Evolutionary conservation across 805 yeast species (phyloP).

Genomic region (Candida montana): DNA sequence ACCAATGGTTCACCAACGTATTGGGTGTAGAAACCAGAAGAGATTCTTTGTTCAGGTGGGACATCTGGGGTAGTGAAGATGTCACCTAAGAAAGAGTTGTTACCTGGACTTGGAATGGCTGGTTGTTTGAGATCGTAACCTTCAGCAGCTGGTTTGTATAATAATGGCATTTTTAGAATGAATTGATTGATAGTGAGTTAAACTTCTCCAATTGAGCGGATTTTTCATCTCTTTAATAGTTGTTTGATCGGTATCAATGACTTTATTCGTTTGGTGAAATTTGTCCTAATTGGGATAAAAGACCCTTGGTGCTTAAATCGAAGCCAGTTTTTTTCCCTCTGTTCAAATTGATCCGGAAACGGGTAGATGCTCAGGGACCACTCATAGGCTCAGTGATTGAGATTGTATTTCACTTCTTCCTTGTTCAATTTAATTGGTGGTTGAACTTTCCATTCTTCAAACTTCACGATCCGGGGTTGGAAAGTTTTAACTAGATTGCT

Average conservation of each 20-base stretch:
- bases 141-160: conserved; percentile 46
- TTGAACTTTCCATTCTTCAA: no score
- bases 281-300: not conserved
- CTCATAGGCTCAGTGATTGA: no score
- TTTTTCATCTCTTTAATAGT: not conserved
- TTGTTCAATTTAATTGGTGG: no score
- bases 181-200: no score
- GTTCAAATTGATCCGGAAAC: not conserved
- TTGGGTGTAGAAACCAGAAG: conserved; percentile 67
- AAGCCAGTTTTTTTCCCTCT: no score
- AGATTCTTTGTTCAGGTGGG: conserved; percentile 52
- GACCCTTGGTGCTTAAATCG: not conserved
- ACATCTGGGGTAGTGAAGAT: conserved; percentile 57
- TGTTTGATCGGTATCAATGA: not conserved
- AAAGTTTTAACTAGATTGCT: no score
- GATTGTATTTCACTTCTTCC: no score
- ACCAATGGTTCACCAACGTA: conserved; percentile 63
- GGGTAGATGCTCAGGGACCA: not conserved
- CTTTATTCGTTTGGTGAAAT: not conserved
- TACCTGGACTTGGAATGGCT: conserved; percentile 57
- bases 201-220: not conserved
- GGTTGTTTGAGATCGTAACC: conserved; percentile 52
- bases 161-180: conserved; percentile 27
- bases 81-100: conserved; percentile 67
- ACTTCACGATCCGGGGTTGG: no score